phyloP scores from a whole-genome alignment of 805 yeast species.

The Ogataea glucozyma region DNA sequence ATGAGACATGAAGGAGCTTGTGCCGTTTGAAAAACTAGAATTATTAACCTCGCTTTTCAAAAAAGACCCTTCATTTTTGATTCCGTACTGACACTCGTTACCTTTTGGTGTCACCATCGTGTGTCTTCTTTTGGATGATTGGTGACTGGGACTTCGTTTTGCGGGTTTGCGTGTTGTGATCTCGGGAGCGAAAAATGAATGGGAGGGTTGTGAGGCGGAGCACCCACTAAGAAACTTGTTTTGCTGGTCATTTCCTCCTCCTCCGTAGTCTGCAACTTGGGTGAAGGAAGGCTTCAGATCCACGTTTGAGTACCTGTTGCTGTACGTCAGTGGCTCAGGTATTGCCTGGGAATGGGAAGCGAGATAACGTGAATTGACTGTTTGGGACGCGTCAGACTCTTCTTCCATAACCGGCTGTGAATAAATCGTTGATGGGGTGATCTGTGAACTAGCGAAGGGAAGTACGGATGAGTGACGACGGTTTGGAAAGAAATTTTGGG shows the following conservation, averaged over 20 bases:
- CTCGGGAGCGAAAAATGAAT: neutral
- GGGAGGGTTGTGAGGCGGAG: neutral
- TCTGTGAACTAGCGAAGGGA: conserved; percentile 4
- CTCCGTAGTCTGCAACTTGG: too few relatives aligned
- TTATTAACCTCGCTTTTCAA: neutral
- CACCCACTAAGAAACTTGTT: neutral
- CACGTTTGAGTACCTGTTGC: neutral
- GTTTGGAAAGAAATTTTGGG: neutral
- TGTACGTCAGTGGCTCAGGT: neutral
- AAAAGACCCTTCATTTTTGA: neutral
- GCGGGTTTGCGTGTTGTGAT: neutral
- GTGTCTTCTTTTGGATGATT: conserved; percentile 5
- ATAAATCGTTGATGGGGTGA: neutral
- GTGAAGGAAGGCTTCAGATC: too few relatives aligned
- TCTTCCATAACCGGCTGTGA: conserved; percentile 2
- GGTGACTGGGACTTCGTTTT: neutral
- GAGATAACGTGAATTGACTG: neutral
- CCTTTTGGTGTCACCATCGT: neutral
- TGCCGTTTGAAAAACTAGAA: neutral
- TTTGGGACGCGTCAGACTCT: neutral
- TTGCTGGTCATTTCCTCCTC: neutral
- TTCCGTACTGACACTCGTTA: neutral
- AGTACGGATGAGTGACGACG: conserved; percentile 2
- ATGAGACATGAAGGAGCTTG: neutral
- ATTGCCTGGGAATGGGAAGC: neutral